Evolutionary conservation across 306 rosid genomes (phyloP).

Genomic region (Fragaria nilgerrensis): DNA sequence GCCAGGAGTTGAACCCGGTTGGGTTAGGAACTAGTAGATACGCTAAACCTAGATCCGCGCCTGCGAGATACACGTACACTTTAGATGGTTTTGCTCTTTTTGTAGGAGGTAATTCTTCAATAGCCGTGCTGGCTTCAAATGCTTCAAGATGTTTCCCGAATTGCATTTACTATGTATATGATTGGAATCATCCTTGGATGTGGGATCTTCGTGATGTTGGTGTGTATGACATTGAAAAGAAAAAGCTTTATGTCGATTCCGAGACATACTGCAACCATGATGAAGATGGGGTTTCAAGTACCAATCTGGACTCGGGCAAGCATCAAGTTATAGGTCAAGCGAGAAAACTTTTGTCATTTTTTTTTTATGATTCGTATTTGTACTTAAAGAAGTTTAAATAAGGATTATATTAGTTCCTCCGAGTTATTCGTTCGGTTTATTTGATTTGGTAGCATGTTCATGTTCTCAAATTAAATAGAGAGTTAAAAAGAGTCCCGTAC

Average conservation of each 20-base stretch:
- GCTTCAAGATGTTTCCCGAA: background rate
- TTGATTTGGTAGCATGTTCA: too few relatives aligned
- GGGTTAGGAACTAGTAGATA: too few relatives aligned
- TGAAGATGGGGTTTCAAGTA: background rate
- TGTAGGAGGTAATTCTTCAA: background rate
- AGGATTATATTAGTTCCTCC: too few relatives aligned
- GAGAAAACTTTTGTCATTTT: too few relatives aligned
- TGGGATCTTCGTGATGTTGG: background rate
- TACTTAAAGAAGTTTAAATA: too few relatives aligned
- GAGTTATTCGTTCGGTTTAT: too few relatives aligned
- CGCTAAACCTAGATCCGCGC: too few relatives aligned
- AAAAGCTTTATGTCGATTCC: background rate
- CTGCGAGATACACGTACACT: too few relatives aligned
- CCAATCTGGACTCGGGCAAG: background rate
- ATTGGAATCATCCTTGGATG: background rate
- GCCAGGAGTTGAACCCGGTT: too few relatives aligned
- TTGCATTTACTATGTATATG: background rate
- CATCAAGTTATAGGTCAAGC: background rate
- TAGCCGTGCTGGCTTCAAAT: background rate
- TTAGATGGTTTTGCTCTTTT: background rate
- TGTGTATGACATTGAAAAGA: background rate
- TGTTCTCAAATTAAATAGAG: too few relatives aligned
- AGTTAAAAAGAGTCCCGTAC: too few relatives aligned
- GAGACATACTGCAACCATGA: background rate
- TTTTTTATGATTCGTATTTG: too few relatives aligned